Conservation (phyloP, 441 rosid genomes). For the Kokia cookei region DNA sequence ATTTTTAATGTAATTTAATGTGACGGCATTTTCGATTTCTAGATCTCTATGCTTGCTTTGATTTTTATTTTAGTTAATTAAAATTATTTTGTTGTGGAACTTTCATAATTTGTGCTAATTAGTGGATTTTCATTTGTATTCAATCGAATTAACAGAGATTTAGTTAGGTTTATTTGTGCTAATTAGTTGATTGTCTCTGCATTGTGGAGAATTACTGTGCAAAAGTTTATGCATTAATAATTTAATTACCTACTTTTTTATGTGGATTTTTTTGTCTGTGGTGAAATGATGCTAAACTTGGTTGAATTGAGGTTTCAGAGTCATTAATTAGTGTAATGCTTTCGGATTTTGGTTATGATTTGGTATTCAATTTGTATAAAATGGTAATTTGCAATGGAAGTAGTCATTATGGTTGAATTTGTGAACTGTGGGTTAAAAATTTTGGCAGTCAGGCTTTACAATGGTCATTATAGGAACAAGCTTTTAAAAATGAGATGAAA, state of each 20-base stretch:
- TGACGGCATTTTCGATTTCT: background rate
- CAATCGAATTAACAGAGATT: background rate
- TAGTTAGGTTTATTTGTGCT: background rate
- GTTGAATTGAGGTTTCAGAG: background rate
- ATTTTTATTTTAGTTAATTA: background rate
- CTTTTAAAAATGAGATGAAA: background rate
- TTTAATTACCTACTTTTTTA: background rate
- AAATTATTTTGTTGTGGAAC: background rate
- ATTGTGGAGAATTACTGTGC: background rate
- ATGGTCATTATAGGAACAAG: background rate
- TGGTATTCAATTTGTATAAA: background rate
- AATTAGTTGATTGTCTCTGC: background rate
- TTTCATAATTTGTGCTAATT: background rate
- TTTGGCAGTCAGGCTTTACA: background rate
- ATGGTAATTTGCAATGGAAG: background rate
- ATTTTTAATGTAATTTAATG: background rate
- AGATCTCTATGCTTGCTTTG: background rate
- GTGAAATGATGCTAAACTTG: background rate
- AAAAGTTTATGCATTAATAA: background rate
- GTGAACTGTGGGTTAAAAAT: background rate
- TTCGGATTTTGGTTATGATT: background rate
- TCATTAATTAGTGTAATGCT: background rate
- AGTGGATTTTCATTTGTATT: background rate
- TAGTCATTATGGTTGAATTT: background rate
- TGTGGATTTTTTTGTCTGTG: background rate